A percentile compares a stretch with the other conserved stretches of the same genome.
Evolutionary conservation across 352 stramenopile species (phyloP).

Genomic region (Phytopythium kandeliae): DNA sequence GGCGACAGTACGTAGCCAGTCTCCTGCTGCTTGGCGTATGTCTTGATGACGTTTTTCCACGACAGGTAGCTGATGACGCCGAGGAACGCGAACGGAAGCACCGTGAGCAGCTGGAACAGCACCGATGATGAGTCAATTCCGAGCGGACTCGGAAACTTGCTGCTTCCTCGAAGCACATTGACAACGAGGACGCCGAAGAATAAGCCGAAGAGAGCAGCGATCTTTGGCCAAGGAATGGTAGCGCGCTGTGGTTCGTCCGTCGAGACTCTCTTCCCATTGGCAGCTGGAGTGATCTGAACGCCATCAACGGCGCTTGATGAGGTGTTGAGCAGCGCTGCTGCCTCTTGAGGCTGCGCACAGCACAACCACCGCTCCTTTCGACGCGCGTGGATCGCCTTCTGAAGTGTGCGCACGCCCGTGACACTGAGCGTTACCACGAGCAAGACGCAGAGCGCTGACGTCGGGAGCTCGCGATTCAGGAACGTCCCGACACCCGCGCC

Average conservation of each 20-base stretch:
- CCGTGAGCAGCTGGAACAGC: slow-evolving; percentile 64
- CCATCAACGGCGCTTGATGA: background rate
- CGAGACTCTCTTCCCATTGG: slow-evolving; percentile 15
- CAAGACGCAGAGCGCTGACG: slow-evolving; percentile 84
- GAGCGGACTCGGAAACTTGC: slow-evolving; percentile 82
- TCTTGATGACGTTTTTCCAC: slow-evolving; percentile 41
- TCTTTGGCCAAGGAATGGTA: slow-evolving; percentile 63
- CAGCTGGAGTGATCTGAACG: slow-evolving; percentile 12
- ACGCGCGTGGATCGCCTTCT: slow-evolving; percentile 87
- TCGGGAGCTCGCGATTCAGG: slow-evolving; percentile 89
- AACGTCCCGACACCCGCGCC: slow-evolving; percentile 80
- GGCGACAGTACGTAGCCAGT: slow-evolving; percentile 39
- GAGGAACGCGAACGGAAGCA: slow-evolving; percentile 57
- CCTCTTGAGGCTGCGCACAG: slow-evolving; percentile 13
- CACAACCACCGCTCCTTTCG: slow-evolving; percentile 77
- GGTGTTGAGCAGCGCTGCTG: slow-evolving; percentile 12
- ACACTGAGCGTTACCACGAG: slow-evolving; percentile 86
- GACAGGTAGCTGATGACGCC: slow-evolving; percentile 73
- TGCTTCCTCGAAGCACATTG: slow-evolving; percentile 92
- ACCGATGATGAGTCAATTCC: slow-evolving; percentile 81
- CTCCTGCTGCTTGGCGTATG: slow-evolving; percentile 46
- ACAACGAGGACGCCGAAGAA: slow-evolving; percentile 89
- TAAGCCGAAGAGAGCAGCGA: slow-evolving; percentile 75
- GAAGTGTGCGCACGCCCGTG: slow-evolving; percentile 85
- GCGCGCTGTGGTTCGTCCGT: slow-evolving; percentile 22